Base-by-base conservation (phyloP, 1,284 basidiomycete genomes). In the Papiliotrema terrestris region DNA sequence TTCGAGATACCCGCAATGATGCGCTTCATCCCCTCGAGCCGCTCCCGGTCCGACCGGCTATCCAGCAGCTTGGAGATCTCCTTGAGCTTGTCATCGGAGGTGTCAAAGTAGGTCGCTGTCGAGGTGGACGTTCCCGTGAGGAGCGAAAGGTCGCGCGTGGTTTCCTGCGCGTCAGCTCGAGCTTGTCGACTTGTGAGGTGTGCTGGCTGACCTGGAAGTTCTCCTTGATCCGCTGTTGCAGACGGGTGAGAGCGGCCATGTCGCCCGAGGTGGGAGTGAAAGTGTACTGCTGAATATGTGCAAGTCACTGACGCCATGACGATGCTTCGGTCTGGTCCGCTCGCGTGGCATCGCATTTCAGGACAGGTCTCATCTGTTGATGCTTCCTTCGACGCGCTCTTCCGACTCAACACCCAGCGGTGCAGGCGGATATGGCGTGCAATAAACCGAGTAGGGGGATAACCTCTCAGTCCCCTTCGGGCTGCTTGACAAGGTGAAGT, bases 1-100 rank as follows among this genome's bases (percentile, higher is more conserved):
- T 95, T 95, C 38, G 90, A 93, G 61, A 96, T 93, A 74, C 94
- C 91, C 44, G 91, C 93, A 59, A 96, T 85, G 54, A 97, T 83
- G 61, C 91, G 81, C 77, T 94, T 94, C 86, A 97, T 88, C 8
- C 91, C 93, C 66, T 96, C 91, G 51, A 95, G 78, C 68, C 92
- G 90, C 71, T 96, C 92, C 54, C 86, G 80, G 66, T 96, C 93
- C 54, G 85, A 86, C 60, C 82, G 87, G 6, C 87, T 89, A 66
- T 94, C 89, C 41, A 97, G 83, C 66, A 96, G 87, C 65, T 84
- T 86, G 53, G 84, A 83, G 45, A 96, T 88, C 67, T 90, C 75
- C 47, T 69, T 69, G 43, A 75, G 60, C 57, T 72, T 73, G 57
- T 78, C 76, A 66, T 76, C 75, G 14, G 69, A 71, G 2, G 71